These are phyloP conservation scores for Psidium friedrichsthalianum DNA, from an alignment of 345 rosid species.

Conservation along the genomic window DNA sequence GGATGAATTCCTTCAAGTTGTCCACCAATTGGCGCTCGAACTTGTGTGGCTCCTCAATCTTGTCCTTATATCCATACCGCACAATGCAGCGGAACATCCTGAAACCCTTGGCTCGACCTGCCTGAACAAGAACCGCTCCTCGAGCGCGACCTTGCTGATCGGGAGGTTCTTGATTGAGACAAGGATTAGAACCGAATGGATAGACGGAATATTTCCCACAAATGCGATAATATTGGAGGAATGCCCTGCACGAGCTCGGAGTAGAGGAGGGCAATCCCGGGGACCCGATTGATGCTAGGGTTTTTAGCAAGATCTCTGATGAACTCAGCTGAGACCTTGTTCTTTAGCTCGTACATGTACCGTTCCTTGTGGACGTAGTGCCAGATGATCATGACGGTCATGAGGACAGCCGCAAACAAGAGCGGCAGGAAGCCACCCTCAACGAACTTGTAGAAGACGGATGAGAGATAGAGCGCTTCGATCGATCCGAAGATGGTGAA, in stretches of 20 bases:
- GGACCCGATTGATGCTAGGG: constrained; percentile 31
- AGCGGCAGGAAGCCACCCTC: constrained; percentile 59
- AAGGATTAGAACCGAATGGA: constrained; percentile 54
- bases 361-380: constrained; percentile 40
- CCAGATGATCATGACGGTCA: constrained; percentile 55
- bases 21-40: constrained; percentile 86
- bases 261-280: constrained; percentile 62
- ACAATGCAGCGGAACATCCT: constrained; percentile 67
- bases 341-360: constrained; percentile 40
- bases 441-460: constrained; percentile 48
- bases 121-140: constrained; percentile 64
- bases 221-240: constrained; percentile 62
- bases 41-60: constrained; percentile 63
- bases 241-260: constrained; percentile 74
- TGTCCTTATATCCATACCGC: constrained; percentile 63
- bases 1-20: constrained; percentile 86
- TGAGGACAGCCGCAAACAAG: constrained; percentile 22
- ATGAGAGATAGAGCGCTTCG: constrained; percentile 32
- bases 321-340: constrained; percentile 44
- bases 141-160: constrained; percentile 24
- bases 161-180: constrained; percentile 65
- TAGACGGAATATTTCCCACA: constrained; percentile 39
- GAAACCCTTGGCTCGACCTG: constrained; percentile 45
- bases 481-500: constrained; percentile 19
- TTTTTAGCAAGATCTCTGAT: constrained; percentile 22